Base-by-base conservation (phyloP, 192 early-diverging fungal species). In the Gonapodya sp. region DNA sequence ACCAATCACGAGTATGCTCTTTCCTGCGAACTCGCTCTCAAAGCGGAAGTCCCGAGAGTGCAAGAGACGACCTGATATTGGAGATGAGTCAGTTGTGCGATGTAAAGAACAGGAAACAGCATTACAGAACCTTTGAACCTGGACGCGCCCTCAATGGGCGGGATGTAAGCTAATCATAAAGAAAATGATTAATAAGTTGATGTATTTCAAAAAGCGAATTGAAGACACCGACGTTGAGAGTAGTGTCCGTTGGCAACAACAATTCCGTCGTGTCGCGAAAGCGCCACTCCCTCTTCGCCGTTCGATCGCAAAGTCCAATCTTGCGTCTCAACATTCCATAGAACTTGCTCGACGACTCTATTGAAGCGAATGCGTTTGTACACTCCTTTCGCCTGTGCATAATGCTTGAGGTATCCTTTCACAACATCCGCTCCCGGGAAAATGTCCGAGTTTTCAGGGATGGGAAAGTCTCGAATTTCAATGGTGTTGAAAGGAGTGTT, bases 401-500 rank as follows among this genome's bases (percentile, higher is more conserved):
- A 77, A 33, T 18, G 18, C 75, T 31, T 18, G 8, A 77, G 14
- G 75, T 77, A 77, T 33, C 34, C 75, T 8, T 18, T 2, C 30
- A 77, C 75, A 33, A 77, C 75, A 14, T 2, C 30, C 8, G 75
- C 75, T 2, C 8, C 8, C 18, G 75, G 75, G 75, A 77, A 77
- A 8, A 77, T 77, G 30, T 77, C 75, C 8, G 34, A 16, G 75
- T 77, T 31, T 2, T 16, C 8, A 31, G 75, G 75, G 75, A 77
- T 34, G 75, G 75, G 75, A 31, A 77, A 77, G 75, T 77, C 75
- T 16, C 75, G 75, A 2, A 77, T 8, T 34, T 77, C 30, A 77
- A 77, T 34, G 30, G 75, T 34, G 34, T 18, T 32, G 75, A 77
- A 18, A 8, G 75, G 75, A 8, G 34, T 77, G 18, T 77, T 18